A percentile compares a stretch with the other conserved stretches of the same genome.
Evolutionary conservation across 2,329 filamentous ascomycete genomes (phyloP).

Genomic region (Alternaria hordeiaustralica): DNA sequence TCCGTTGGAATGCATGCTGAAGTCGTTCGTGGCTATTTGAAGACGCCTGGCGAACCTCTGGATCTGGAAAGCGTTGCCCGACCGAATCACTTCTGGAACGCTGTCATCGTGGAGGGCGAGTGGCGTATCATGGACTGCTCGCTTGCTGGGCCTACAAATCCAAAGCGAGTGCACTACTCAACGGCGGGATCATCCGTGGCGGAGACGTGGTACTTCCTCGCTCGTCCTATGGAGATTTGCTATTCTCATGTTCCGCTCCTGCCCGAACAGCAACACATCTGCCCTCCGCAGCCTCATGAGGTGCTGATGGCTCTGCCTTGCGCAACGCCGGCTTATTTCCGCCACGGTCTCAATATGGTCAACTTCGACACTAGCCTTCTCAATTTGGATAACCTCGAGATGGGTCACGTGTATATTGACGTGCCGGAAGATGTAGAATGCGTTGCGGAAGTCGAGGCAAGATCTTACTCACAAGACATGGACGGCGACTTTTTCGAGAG

Average conservation of each 20-base stretch:
- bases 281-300: slow-evolving; percentile 84
- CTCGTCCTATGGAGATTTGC: slow-evolving; percentile 85
- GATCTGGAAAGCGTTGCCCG: slow-evolving; percentile 84
- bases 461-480: slow-evolving; percentile 77
- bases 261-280: slow-evolving; percentile 89
- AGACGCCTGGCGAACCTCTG: slow-evolving; percentile 76
- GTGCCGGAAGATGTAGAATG: slow-evolving; percentile 91
- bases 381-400: slow-evolving; percentile 88
- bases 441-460: slow-evolving; percentile 88
- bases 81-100: slow-evolving; percentile 98
- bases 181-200: slow-evolving; percentile 72
- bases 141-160: slow-evolving; percentile 88
- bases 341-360: slow-evolving; percentile 76
- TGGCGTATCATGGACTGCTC: slow-evolving; percentile 98
- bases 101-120: slow-evolving; percentile 88
- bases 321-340: slow-evolving; percentile 87
- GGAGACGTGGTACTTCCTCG: slow-evolving; percentile 93
- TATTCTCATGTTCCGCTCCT: slow-evolving; percentile 94
- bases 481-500: slow-evolving; percentile 96
- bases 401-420: slow-evolving; percentile 86
- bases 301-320: slow-evolving; percentile 85
- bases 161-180: slow-evolving; percentile 78
- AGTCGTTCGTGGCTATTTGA: slow-evolving; percentile 87
- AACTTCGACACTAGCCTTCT: slow-evolving; percentile 90
- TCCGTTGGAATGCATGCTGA: slow-evolving; percentile 89